Percentiles rank a stretch among this genome's conserved stretches.
phyloP scores from a whole-genome alignment of 2,329 filamentous ascomycete genomes.

The Fusarium proliferatum region DNA sequence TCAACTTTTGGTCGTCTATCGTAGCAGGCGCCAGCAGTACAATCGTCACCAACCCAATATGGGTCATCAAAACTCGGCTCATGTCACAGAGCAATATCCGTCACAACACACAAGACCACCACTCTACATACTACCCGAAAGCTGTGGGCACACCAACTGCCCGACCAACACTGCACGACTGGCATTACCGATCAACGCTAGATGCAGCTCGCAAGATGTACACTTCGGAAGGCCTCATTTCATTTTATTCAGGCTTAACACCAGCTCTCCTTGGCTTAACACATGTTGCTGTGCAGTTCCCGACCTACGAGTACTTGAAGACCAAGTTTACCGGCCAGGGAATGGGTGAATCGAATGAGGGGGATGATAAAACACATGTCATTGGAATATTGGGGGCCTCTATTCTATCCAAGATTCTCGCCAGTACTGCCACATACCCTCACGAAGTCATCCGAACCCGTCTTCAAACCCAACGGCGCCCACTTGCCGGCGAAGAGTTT shows the following conservation, averaged over 20 bases:
- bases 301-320: conserved; percentile 94
- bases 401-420: conserved; percentile 92
- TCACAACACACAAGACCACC: conserved; percentile 55
- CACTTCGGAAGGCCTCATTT: conserved; percentile 82
- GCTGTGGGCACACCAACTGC: conserved; percentile 65
- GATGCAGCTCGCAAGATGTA: conserved; percentile 99
- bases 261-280: conserved; percentile 91
- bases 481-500: conserved; percentile 65
- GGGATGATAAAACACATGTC: conserved; percentile 70
- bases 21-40: conserved; percentile 93
- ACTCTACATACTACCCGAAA: conserved; percentile 56
- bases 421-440: conserved; percentile 94
- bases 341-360: conserved; percentile 74
- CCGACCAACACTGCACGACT: conserved; percentile 73
- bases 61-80: conserved; percentile 98
- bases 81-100: conserved; percentile 85
- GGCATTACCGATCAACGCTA: conserved; percentile 90
- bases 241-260: conserved; percentile 95
- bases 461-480: conserved; percentile 90
- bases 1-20: conserved; percentile 90
- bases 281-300: conserved; percentile 97
- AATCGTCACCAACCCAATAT: conserved; percentile 95
- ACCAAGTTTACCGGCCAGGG: conserved; percentile 88
- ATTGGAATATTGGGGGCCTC: conserved; percentile 87
- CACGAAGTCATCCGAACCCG: conserved; percentile 96